Evolutionary conservation across 768 basidiomycete genomes (phyloP).

Genomic region (Tricholoma sp.): DNA sequence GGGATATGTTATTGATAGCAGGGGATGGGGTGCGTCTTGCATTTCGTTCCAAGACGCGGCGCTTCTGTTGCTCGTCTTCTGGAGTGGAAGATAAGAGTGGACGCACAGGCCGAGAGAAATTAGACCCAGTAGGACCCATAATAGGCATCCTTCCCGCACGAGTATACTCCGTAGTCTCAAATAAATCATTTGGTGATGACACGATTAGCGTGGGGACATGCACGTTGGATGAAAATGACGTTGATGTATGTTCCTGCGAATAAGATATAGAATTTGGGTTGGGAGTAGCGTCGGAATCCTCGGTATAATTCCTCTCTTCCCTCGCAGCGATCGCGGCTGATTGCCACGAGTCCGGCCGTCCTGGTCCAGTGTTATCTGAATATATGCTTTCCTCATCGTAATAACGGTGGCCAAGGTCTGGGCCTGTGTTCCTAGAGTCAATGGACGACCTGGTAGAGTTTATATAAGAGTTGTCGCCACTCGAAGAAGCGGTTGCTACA

Average conservation of each 20-base stretch:
- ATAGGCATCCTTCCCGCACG: constrained; percentile 35
- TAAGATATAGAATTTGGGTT: neutral
- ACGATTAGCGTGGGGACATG: constrained; percentile 50
- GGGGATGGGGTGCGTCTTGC: constrained; percentile 32
- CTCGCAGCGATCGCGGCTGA: constrained; percentile 18
- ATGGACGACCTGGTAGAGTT: constrained; percentile 19
- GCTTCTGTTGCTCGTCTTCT: constrained; percentile 39
- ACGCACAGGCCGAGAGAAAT: constrained; percentile 63
- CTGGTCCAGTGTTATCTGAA: constrained; percentile 26
- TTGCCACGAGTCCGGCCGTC: constrained; percentile 37
- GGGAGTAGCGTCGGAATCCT: neutral
- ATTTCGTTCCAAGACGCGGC: constrained; percentile 57
- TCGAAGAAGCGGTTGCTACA: constrained; percentile 33
- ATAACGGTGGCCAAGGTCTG: constrained; percentile 25
- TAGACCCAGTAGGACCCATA: constrained; percentile 39
- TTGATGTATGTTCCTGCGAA: constrained; percentile 6
- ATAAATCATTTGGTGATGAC: constrained; percentile 34
- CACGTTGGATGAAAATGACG: constrained; percentile 12
- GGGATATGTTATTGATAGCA: constrained; percentile 5
- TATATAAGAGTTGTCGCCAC: constrained; percentile 32
- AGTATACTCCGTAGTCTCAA: constrained; percentile 11
- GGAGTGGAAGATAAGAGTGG: constrained; percentile 30
- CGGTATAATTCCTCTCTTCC: neutral
- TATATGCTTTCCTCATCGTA: constrained; percentile 41
- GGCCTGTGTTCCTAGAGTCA: constrained; percentile 24